Evolutionary conservation across 345 rosid species (phyloP).

Genomic region (Aquilaria malaccensis): DNA sequence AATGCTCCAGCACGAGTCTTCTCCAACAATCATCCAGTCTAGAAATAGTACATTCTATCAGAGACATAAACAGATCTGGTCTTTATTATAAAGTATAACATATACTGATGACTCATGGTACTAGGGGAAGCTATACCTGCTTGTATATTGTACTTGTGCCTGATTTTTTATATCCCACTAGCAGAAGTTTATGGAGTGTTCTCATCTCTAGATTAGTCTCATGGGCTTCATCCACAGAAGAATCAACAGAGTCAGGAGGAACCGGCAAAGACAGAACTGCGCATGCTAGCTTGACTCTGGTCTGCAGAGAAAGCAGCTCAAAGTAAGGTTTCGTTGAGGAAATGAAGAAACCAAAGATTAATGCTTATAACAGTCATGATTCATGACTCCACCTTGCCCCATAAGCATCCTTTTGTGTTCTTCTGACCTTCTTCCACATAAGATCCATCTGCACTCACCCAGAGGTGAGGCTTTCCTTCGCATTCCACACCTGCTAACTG

Average conservation of each 20-base stretch:
- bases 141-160: constrained; percentile 86
- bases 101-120: no score
- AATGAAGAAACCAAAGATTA: constrained; percentile 2
- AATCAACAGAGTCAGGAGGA: constrained; percentile 30
- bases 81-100: background rate
- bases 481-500: constrained; percentile 61
- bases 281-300: constrained; percentile 35
- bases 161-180: constrained; percentile 62
- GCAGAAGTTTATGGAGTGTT: constrained; percentile 46
- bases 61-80: background rate
- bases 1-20: constrained; percentile 2
- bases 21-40: background rate
- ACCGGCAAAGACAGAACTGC: constrained; percentile 50
- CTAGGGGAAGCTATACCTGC: constrained; percentile 36
- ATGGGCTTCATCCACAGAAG: constrained; percentile 27
- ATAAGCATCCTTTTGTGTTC: constrained; percentile 36
- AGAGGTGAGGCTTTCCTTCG: constrained; percentile 60
- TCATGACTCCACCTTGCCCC: constrained; percentile 48
- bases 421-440: constrained; percentile 80
- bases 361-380: background rate
- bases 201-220: constrained; percentile 18
- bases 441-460: constrained; percentile 60
- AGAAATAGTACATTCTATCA: background rate
- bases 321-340: constrained; percentile 11
- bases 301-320: constrained; percentile 27